These are phyloP conservation scores for Halophytophthora batemanensis DNA, from an alignment of 352 stramenopile species.

Conservation along the genomic window DNA sequence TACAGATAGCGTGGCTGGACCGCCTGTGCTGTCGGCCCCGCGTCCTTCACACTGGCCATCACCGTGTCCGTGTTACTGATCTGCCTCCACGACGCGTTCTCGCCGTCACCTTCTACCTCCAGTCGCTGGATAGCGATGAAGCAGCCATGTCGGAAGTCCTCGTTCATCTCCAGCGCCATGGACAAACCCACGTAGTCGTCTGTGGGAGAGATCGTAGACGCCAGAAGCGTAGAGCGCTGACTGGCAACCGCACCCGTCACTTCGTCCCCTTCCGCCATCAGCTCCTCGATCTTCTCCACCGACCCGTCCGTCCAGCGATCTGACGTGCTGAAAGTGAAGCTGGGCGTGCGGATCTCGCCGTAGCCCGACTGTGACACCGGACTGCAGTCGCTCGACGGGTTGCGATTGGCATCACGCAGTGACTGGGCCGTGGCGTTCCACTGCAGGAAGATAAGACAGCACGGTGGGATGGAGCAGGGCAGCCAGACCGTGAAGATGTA, in stretches of 20 bases:
- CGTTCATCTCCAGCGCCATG: slow-evolving; percentile 81
- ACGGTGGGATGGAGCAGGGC: slow-evolving; percentile 79
- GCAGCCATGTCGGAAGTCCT: slow-evolving; percentile 67
- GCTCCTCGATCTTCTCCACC: slow-evolving; percentile 40
- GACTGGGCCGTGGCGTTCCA: slow-evolving; percentile 86
- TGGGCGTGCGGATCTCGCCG: slow-evolving; percentile 73
- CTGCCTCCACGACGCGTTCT: slow-evolving; percentile 50
- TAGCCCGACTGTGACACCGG: slow-evolving; percentile 61
- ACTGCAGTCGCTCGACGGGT: slow-evolving; percentile 41
- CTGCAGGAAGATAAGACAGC: slow-evolving; percentile 85
- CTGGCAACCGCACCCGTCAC: slow-evolving; percentile 22
- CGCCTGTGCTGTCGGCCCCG: slow-evolving; percentile 13
- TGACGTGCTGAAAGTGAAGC: slow-evolving; percentile 67
- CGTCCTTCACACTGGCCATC: slow-evolving; percentile 52
- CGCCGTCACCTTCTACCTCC: slow-evolving; percentile 25
- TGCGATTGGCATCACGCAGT: slow-evolving; percentile 55
- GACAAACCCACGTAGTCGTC: slow-evolving; percentile 79
- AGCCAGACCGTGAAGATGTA: slow-evolving; percentile 90
- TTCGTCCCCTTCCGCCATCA: slow-evolving; percentile 35
- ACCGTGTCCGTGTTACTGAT: slow-evolving; percentile 85
- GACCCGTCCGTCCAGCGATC: slow-evolving; percentile 59
- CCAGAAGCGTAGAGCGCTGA: slow-evolving; percentile 15
- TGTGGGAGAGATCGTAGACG: slow-evolving; percentile 28
- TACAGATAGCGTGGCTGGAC: slow-evolving; percentile 59
- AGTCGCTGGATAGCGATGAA: slow-evolving; percentile 82